A percentile compares a stretch with the other conserved stretches of the same genome.
Conservation (phyloP, 257 asterid genomes). For the Nicotiana paniculata region DNA sequence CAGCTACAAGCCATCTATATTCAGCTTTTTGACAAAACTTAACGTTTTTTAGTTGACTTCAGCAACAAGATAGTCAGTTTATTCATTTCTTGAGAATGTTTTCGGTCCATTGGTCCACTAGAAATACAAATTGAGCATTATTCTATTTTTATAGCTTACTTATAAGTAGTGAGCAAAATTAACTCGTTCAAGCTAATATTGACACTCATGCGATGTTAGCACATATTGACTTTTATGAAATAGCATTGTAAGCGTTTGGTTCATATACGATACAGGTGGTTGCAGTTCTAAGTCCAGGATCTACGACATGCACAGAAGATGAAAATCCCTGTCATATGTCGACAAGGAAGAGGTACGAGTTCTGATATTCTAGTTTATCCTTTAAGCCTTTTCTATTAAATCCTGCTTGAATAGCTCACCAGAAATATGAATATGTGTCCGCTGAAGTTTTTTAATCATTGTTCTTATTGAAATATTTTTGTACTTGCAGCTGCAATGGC, state of each 20-base stretch:
- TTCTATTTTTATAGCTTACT: not conserved
- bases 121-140: not conserved
- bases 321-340: not conserved
- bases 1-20: not conserved
- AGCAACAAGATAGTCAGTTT: not conserved
- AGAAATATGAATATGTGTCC: not conserved
- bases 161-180: not conserved
- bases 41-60: not conserved
- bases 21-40: not conserved
- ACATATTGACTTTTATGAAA: not conserved
- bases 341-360: not conserved
- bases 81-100: not conserved
- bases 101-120: not conserved
- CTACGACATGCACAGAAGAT: not conserved
- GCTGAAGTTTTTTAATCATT: not conserved
- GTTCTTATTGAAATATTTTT: conserved; percentile 14
- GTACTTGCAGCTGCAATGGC: conserved; percentile 21
- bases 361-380: not conserved
- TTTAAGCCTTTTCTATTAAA: not conserved
- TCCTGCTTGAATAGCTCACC: not conserved
- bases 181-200: not conserved
- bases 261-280: not conserved
- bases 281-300: not conserved
- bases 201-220: not conserved
- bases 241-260: not conserved